Base-by-base conservation (phyloP, 352 stramenopile species). In the Phytophthora sp. region DNA sequence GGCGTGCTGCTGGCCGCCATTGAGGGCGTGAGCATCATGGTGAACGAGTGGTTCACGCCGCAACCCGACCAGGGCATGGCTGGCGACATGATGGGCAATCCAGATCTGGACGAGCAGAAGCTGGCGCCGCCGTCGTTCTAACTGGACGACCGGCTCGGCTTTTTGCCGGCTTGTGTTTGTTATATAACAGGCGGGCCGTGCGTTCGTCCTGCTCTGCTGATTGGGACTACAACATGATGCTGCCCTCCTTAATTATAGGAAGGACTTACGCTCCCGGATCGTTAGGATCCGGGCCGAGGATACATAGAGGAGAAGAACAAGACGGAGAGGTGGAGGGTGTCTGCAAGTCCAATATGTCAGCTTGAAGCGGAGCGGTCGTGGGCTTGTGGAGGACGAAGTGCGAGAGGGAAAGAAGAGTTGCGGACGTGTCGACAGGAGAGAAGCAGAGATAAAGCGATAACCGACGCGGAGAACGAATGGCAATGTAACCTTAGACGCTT, bases 11-110 rank as follows among this genome's bases (percentile, higher is more conserved):
- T 99, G 26, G 97, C 95, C 3, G 79, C 98, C 50, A 99, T 99
- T 69, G 97, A 99, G 80, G 97, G 97, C 38, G 88, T 99, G 71
- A 97, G 94, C 64, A 99, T 99, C 70, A 98, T 98, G 91, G 80
- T 96, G 42, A 90, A 93, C 69, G 87, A 95, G 57, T 93, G 85
- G 80, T 83, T 92, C 47, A 83, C 86, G 13, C 82, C 84, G 18
- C 82, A 89, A 44, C 78, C 82, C 12, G 69, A 81, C 18, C 66
- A 79, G 41, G 76, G 66, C 21, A 64, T 78, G 47, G 63, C 77
- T 13, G 75, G 80, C 26, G 69, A 80, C 46, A 74, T 82, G 60
- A 79, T 84, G 70, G 73, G 72, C 57, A 84, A 87, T 57, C 41
- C 78, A 23, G 81, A 90, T 39, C 54, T 88, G 57, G 86, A 93